phyloP scores from a whole-genome alignment of 768 basidiomycete genomes.

The Russula sp. region DNA sequence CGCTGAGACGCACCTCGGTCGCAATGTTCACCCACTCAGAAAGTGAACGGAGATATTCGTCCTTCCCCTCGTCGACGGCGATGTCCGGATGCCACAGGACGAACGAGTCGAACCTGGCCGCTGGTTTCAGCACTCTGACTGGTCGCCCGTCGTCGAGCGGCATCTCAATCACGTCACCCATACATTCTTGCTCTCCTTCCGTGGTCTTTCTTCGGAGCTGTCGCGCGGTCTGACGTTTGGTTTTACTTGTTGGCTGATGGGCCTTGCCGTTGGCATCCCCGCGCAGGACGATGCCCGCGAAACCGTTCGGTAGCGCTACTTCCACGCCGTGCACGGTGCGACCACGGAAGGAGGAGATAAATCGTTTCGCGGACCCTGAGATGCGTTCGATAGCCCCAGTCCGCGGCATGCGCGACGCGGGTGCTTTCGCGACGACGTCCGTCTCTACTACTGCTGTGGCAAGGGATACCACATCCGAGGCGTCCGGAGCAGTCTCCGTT shows the following conservation, averaged over 20 bases:
- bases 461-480: not conserved
- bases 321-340: constrained; percentile 62
- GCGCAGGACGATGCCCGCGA: constrained; percentile 55
- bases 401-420: not conserved
- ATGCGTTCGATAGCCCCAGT: constrained; percentile 6
- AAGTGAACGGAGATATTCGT: constrained; percentile 64
- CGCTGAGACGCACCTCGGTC: constrained; percentile 41
- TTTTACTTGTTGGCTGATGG: constrained; percentile 24
- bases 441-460: not conserved
- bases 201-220: constrained; percentile 26
- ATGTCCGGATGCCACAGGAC: constrained; percentile 73
- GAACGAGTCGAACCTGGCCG: constrained; percentile 54
- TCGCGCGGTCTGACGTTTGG: constrained; percentile 24
- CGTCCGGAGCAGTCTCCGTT: not conserved
- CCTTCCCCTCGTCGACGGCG: constrained; percentile 56
- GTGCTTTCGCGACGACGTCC: not conserved
- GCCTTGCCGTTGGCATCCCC: constrained; percentile 23
- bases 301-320: constrained; percentile 57
- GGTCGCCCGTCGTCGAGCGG: constrained; percentile 22
- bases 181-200: constrained; percentile 22
- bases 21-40: constrained; percentile 66
- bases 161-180: constrained; percentile 19
- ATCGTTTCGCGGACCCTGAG: constrained; percentile 30
- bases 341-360: constrained; percentile 66
- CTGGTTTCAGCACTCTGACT: constrained; percentile 37